Percentiles rank a stretch among this genome's conserved stretches.
These are phyloP conservation scores for Brassica hybrid DNA, from an alignment of 441 rosid species.

Conservation along the genomic window DNA sequence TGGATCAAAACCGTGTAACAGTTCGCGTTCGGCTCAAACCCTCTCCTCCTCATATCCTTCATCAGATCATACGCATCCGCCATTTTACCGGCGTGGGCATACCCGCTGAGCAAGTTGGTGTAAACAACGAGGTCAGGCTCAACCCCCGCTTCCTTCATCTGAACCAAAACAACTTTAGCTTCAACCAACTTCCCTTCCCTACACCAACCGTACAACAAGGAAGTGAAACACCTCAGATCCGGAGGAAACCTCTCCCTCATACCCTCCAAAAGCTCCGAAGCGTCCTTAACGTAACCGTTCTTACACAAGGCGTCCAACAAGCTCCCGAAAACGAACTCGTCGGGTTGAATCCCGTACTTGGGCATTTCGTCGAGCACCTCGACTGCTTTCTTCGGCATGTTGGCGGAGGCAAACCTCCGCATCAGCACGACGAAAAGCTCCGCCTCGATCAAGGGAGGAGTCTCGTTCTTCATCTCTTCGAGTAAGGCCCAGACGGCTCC, in stretches of 20 bases:
- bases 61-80: slow-evolving; percentile 75
- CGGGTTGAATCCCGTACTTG: slow-evolving; percentile 79
- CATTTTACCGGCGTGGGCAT: slow-evolving; percentile 72
- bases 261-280: slow-evolving; percentile 77
- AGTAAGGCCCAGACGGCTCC: slow-evolving; percentile 88
- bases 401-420: slow-evolving; percentile 85
- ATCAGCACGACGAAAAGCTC: slow-evolving; percentile 76
- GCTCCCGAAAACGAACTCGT: slow-evolving; percentile 74
- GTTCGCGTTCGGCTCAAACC: slow-evolving; percentile 68
- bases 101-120: slow-evolving; percentile 81
- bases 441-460: slow-evolving; percentile 63
- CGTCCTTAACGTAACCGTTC: slow-evolving; percentile 82
- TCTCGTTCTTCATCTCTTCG: slow-evolving; percentile 78
- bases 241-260: slow-evolving; percentile 66
- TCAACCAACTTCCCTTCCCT: slow-evolving; percentile 82
- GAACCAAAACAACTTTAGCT: slow-evolving; percentile 79
- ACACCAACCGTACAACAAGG: slow-evolving; percentile 92
- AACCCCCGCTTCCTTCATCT: slow-evolving; percentile 80
- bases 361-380: slow-evolving; percentile 94
- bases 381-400: slow-evolving; percentile 80
- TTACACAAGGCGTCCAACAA: slow-evolving; percentile 84
- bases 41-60: slow-evolving; percentile 78
- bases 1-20: slow-evolving; percentile 89
- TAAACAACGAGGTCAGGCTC: slow-evolving; percentile 86
- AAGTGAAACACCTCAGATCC: slow-evolving; percentile 69